phyloP scores from a whole-genome alignment of 495 filamentous ascomycete species.

The Penicillium antarcticum region DNA sequence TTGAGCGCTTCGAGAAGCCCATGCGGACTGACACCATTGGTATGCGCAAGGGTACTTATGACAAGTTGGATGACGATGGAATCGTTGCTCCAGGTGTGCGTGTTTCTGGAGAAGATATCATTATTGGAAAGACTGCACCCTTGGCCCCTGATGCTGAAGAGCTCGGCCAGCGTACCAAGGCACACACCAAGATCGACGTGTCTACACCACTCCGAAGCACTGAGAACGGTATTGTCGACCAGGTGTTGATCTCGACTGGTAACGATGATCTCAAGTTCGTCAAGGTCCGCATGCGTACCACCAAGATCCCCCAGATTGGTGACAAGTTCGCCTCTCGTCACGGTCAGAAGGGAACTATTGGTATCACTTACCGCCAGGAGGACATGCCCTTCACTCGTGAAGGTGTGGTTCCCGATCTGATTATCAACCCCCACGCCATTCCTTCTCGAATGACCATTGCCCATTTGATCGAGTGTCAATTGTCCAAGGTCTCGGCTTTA shows the following conservation, averaged over 20 bases:
- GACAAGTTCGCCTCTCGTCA: conserved; percentile 99
- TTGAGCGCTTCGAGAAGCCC: conserved; percentile 94
- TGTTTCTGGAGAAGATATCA: conserved; percentile 96
- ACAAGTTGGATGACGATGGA: conserved; percentile 95
- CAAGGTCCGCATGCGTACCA: conserved; percentile 95
- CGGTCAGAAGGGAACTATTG: conserved; percentile 98
- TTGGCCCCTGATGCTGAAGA: conserved; percentile 90
- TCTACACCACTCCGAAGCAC: conserved; percentile 93
- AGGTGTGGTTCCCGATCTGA: conserved; percentile 88
- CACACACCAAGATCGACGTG: conserved; percentile 89
- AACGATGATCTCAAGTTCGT: conserved; percentile 89
- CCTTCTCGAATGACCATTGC: conserved; percentile 99
- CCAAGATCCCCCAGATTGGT: conserved; percentile 96
- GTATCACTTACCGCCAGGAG: conserved; percentile 94
- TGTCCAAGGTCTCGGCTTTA: conserved; percentile 89
- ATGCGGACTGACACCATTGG: conserved; percentile 81
- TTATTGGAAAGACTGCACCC: conserved; percentile 97
- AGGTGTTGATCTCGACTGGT: conserved; percentile 81
- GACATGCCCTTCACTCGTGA: conserved; percentile 98
- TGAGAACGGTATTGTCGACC: conserved; percentile 93
- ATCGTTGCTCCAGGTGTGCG: conserved; percentile 89
- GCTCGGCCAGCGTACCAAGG: conserved; percentile 83
- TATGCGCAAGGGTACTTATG: conserved; percentile 93
- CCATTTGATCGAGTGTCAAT: conserved; percentile 97
- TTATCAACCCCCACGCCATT: conserved; percentile 99